Evolutionary conservation across 2,329 filamentous ascomycete species (phyloP).

Genomic region (Pleurostoma richardsiae): DNA sequence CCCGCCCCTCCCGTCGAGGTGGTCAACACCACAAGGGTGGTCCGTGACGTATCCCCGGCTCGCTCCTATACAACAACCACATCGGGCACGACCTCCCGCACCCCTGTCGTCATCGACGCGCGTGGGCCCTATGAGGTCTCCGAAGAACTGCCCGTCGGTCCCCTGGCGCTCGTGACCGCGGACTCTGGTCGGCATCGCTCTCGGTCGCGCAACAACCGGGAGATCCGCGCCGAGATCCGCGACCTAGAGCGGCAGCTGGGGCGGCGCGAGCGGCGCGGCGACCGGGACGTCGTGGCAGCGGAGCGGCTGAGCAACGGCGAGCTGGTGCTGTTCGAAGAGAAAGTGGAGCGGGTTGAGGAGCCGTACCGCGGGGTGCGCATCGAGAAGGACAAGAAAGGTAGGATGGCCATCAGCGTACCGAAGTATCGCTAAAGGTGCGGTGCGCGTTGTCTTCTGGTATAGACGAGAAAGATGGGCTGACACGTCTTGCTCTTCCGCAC

Average conservation of each 20-base stretch:
- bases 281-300: constrained; percentile 49
- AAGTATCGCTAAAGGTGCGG: constrained; percentile 58
- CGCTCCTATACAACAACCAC: constrained; percentile 30
- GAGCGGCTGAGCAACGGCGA: constrained; percentile 56
- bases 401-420: constrained; percentile 80
- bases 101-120: constrained; percentile 35
- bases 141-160: constrained; percentile 27
- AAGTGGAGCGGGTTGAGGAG: constrained; percentile 50
- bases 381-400: constrained; percentile 93
- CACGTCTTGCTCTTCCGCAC: constrained; percentile 11
- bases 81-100: constrained; percentile 22
- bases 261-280: constrained; percentile 31
- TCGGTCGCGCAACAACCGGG: constrained; percentile 45
- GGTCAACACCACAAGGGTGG: constrained; percentile 37
- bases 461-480: constrained; percentile 2
- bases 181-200: constrained; percentile 29
- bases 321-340: constrained; percentile 58
- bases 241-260: constrained; percentile 61
- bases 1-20: constrained; percentile 31
- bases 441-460: constrained; percentile 11
- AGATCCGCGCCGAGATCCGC: constrained; percentile 69
- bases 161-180: constrained; percentile 32
- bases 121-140: constrained; percentile 24
- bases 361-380: constrained; percentile 59
- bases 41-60: constrained; percentile 45